phyloP scores from a whole-genome alignment of 1,284 basidiomycete genomes.

The Hemileccinum hortonii region DNA sequence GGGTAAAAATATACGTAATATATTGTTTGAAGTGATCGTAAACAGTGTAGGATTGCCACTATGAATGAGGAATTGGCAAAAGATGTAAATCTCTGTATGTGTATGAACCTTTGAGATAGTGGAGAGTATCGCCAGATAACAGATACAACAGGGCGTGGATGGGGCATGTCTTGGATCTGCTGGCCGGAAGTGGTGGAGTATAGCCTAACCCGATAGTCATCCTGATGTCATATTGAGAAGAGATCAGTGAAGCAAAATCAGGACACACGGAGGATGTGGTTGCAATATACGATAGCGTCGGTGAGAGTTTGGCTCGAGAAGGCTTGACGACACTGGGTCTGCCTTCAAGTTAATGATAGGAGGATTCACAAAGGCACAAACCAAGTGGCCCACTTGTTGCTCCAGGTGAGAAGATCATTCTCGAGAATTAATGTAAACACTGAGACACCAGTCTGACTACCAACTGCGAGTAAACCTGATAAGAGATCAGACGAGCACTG shows the following conservation, averaged over 20 bases:
- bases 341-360: constrained; percentile 9
- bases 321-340: constrained; percentile 47
- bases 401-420: constrained; percentile 79
- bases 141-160: constrained; percentile 64
- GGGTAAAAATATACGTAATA: constrained; percentile 81
- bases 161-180: constrained; percentile 61
- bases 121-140: constrained; percentile 69
- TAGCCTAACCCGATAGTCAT: constrained; percentile 57
- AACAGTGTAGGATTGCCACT: constrained; percentile 78
- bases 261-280: constrained; percentile 55
- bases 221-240: constrained; percentile 38
- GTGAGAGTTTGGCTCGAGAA: constrained; percentile 60
- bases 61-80: constrained; percentile 11
- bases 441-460: constrained; percentile 54
- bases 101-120: constrained; percentile 60
- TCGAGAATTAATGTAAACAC: constrained; percentile 74
- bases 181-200: constrained; percentile 73
- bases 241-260: constrained; percentile 5
- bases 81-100: background rate
- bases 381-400: constrained; percentile 67
- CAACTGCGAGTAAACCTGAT: constrained; percentile 70
- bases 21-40: constrained; percentile 73
- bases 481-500: constrained; percentile 14
- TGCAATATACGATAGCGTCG: constrained; percentile 73
- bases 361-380: constrained; percentile 35